Base-by-base conservation (phyloP, 1,284 basidiomycete genomes). In the Marasmius fiardii region DNA sequence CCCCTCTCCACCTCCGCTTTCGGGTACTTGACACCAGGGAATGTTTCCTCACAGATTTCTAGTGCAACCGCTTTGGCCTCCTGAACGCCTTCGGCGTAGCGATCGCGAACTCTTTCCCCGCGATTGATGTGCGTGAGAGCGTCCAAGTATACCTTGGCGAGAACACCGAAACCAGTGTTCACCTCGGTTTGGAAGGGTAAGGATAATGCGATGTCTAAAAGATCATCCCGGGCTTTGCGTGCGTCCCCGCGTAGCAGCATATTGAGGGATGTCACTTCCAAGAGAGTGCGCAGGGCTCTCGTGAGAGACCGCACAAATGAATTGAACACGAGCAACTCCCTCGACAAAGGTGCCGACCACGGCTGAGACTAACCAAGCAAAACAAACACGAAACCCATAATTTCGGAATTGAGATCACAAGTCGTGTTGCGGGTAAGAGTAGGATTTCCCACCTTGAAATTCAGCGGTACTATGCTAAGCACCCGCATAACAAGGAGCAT, bases 301-400 rank as follows among this genome's bases (percentile, higher is more conserved):
- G 92, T 90, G 58, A 98, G 80, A 35, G 92, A 88, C 57, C 92
- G 88, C 63, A 96, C 86, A 70, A 99, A 99, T 47, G 94, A 95
- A 77, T 98, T 99, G 84, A 99, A 99, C 52, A 97, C 95, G 51
- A 99, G 79, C 60, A 99, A 76, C 73, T 99, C 97, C 54, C 96
- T 87, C 63, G 95, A 98, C 54, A 99, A 76, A 44, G 96, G 96
- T 24, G 96, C 96, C 28, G 88, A 90, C 95, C 95, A 98, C 64
- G 90, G 84, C 68, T 89, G 86, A 23, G 86, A 61, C 91, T 93
- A 61, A 57, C 57, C 51, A 37, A n/a, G n/a, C n/a, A n/a, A n/a
- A n/a, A 31, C 5, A 31, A 31, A 4, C 28, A 53, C 43, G n/a
- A n/a, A n/a, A n/a, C 23, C 10, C 23, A 45, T 48, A 34, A 43